phyloP scores from a whole-genome alignment of 371 early-diverging fungal species.

The Coemansia sp. region DNA sequence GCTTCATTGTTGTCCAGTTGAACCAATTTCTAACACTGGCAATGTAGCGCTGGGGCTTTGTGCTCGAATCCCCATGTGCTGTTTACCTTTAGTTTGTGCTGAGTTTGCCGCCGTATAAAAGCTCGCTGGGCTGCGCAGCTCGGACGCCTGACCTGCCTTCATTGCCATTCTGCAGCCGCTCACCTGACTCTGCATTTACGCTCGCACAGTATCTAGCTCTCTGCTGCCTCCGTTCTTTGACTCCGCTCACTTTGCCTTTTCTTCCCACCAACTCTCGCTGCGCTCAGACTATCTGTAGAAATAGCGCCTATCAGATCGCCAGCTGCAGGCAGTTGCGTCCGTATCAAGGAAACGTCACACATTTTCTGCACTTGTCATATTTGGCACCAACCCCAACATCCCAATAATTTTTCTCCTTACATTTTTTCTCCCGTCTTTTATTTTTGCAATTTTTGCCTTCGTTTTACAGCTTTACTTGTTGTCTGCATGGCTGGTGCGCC shows the following conservation, averaged over 20 bases:
- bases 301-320: background rate
- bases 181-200: conserved; percentile 3
- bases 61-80: background rate
- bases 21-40: too few relatives aligned
- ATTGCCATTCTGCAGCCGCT: background rate
- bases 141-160: background rate
- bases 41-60: background rate
- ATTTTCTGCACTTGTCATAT: background rate
- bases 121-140: background rate
- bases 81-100: background rate
- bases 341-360: background rate
- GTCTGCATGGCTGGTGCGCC: conserved; percentile 16
- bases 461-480: background rate
- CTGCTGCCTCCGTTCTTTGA: background rate
- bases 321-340: background rate
- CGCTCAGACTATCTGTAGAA: background rate
- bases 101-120: background rate
- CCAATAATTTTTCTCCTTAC: background rate
- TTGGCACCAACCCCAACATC: background rate
- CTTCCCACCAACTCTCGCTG: background rate
- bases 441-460: background rate
- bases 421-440: background rate
- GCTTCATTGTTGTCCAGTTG: too few relatives aligned
- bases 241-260: background rate
- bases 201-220: background rate